Base-by-base conservation (phyloP, 2,329 filamentous ascomycete species). In the Chrysoporthe austroafricana region DNA sequence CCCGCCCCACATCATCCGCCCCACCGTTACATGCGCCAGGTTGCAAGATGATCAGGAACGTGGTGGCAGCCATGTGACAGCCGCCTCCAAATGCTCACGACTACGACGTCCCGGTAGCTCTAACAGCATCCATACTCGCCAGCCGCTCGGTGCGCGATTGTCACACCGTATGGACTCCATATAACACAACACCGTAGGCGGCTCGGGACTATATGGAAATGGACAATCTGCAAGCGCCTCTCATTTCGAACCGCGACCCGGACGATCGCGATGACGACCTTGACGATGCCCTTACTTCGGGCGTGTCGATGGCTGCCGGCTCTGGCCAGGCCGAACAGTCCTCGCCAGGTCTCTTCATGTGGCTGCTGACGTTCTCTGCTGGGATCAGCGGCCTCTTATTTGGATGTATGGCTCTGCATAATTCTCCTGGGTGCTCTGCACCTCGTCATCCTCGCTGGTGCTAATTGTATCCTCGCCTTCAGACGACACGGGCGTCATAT, bases 401-500 rank as follows among this genome's bases (percentile, higher is more conserved):
- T 79, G 89, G 89, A 73, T 91, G 88, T 88, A 76, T n/a, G 68
- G 13, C 39, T 18, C 44, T 63, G 5, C 39, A 13, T 26, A 32
- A 16, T 46, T 43, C 50, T 52, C 52, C 36, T 16, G 7, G 21
- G 9, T 34, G 7, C 32, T 42, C 13, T 26, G 8, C 42, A 21
- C 16, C 48, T 16, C 13, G 9, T 39, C 42, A 46, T 11, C 13
- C 13, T 16, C 13, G 36, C 42, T 39, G 21, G 50, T 65, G 46
- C 60, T 69, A 16, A 72, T 67, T 63, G 48, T 36, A 58, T 50
- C 52, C 70, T 39, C 16, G 65, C 69, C 42, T 54, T 34, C 67
- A 89, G 87, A 90, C 74, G 88, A 90, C 74, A 90, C 88, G 0
- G 88, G 89, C 60, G 89, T 91, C 18, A 90, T 91, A 66, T 91